A percentile compares a stretch with the other conserved stretches of the same genome.
These are phyloP conservation scores for Capniomyces stellatus DNA, from an alignment of 371 early-diverging fungal species.

Conservation along the genomic window DNA sequence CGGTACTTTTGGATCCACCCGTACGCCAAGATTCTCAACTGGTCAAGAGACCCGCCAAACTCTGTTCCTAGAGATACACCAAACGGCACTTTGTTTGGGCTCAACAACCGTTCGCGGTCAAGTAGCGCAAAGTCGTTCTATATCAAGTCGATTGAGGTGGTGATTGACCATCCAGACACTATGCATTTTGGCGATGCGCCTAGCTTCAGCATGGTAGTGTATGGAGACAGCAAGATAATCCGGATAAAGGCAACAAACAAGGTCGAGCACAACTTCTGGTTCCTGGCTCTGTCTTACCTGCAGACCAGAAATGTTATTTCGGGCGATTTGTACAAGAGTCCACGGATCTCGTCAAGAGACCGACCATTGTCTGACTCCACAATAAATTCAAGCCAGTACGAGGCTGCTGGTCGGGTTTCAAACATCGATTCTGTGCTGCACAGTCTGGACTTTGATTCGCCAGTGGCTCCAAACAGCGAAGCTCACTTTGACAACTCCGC, in stretches of 20 bases:
- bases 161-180: conserved; percentile 23
- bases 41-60: conserved; percentile 50
- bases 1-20: conserved; percentile 72
- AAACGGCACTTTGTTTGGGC: conserved; percentile 7
- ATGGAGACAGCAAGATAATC: conserved; percentile 41
- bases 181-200: conserved; percentile 19
- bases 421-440: too few relatives aligned
- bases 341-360: too few relatives aligned
- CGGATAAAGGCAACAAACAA: conserved; percentile 46
- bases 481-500: too few relatives aligned
- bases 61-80: conserved; percentile 7
- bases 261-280: conserved; percentile 50
- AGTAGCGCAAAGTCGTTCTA: conserved; percentile 26
- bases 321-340: too few relatives aligned
- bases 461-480: too few relatives aligned
- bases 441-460: too few relatives aligned
- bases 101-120: conserved; percentile 16
- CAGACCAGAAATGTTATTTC: conserved; percentile 24
- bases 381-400: too few relatives aligned
- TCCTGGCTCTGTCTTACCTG: conserved; percentile 27
- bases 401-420: too few relatives aligned
- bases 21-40: conserved; percentile 55
- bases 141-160: background rate
- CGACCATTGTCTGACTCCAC: too few relatives aligned
- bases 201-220: conserved; percentile 38